Conservation (phyloP, 2,329 filamentous ascomycete species). For the Pseudogymnoascus sp. region DNA sequence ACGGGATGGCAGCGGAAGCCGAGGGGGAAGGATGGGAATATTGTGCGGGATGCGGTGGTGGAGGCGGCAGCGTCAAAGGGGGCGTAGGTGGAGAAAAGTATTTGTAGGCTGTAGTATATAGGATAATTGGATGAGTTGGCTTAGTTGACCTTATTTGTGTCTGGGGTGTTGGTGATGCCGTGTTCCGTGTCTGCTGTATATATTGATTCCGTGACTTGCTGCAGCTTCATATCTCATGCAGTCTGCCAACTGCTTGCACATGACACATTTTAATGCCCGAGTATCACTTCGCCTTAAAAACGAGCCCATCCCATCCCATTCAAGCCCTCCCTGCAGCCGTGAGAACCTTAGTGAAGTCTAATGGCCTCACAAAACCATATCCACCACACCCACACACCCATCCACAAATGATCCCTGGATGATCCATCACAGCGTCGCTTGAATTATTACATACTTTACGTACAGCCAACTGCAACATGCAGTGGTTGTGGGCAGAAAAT, state of each 20-base stretch:
- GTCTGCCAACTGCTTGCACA: not conserved
- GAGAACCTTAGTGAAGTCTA: not conserved
- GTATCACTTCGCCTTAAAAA: not conserved
- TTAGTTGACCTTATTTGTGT: not conserved
- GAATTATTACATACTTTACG: not conserved
- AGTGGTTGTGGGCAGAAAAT: too few relatives aligned
- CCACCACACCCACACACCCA: not conserved
- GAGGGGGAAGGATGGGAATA: slow-evolving; percentile 34
- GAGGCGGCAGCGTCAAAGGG: slow-evolving; percentile 71
- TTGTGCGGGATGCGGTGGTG: slow-evolving; percentile 52
- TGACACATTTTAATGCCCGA: not conserved
- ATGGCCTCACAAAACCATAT: not conserved
- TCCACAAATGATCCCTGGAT: not conserved
- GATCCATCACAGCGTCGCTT: too few relatives aligned
- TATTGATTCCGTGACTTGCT: not conserved
- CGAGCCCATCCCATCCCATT: not conserved
- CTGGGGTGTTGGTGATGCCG: not conserved
- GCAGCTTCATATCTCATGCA: not conserved
- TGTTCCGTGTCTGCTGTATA: not conserved
- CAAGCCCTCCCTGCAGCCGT: not conserved
- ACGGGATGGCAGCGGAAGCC: slow-evolving; percentile 75
- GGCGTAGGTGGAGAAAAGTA: slow-evolving; percentile 48
- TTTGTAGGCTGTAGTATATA: not conserved
- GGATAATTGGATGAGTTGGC: slow-evolving; percentile 45
- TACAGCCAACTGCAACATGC: not conserved